A percentile compares a stretch with the other conserved stretches of the same genome.
These are phyloP conservation scores for Wickerhamiella sergipiensis DNA, from an alignment of 805 yeast genomes.

Conservation along the genomic window DNA sequence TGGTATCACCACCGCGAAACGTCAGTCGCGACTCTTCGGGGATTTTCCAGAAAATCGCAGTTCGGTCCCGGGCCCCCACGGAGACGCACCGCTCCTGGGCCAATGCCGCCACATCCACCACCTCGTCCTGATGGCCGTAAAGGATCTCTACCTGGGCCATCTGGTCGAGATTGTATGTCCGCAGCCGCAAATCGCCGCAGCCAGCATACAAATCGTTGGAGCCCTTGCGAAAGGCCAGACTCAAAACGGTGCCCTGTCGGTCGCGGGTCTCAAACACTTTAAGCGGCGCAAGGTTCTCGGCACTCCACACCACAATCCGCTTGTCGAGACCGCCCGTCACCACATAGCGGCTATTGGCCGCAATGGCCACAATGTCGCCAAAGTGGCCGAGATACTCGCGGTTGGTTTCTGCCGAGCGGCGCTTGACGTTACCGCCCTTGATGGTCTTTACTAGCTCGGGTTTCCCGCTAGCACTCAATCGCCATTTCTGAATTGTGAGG, in stretches of 20 bases:
- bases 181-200: conserved; percentile 80
- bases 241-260: conserved; percentile 55
- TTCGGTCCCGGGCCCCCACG: conserved; percentile 88
- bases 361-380: conserved; percentile 63
- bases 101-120: conserved; percentile 68
- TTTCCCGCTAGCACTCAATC: conserved; percentile 37
- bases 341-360: conserved; percentile 67
- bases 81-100: conserved; percentile 86
- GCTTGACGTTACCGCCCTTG: conserved; percentile 20
- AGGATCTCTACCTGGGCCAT: conserved; percentile 79
- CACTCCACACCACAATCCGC: conserved; percentile 72
- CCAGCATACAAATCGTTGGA: conserved; percentile 83
- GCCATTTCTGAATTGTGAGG: conserved; percentile 65
- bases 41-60: conserved; percentile 94
- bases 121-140: conserved; percentile 91
- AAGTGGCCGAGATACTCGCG: conserved; percentile 53
- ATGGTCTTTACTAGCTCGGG: conserved; percentile 52
- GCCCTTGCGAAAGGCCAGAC: conserved; percentile 63
- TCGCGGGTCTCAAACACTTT: conserved; percentile 66
- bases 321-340: conserved; percentile 87
- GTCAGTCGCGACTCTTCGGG: conserved; percentile 90
- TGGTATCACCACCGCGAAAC: conserved; percentile 76
- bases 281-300: conserved; percentile 60
- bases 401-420: conserved; percentile 15
- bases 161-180: conserved; percentile 77